phyloP scores from a whole-genome alignment of 352 stramenopile species.

The Thalassiosira pacifica region DNA sequence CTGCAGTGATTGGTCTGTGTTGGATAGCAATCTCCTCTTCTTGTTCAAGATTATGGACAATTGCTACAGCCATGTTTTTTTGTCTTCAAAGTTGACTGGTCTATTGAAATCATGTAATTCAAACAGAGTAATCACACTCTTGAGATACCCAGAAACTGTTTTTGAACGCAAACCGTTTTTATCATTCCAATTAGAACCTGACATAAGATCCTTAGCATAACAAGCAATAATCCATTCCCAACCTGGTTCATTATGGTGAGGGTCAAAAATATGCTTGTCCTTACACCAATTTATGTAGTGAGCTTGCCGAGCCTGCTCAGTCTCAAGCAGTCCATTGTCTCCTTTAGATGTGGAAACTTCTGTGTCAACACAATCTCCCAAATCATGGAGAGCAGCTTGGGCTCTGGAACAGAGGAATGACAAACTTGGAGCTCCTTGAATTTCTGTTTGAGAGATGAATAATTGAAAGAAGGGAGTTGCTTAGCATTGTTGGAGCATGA shows the following conservation, averaged over 20 bases:
- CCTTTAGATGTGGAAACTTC: conserved; percentile 23
- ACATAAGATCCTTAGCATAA: conserved; percentile 1
- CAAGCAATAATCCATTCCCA: conserved; percentile 15
- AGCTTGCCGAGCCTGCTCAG: conserved; percentile 32
- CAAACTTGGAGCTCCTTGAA: too few species aligned
- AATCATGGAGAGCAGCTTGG: too few species aligned
- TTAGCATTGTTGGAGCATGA: too few species aligned
- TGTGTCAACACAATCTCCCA: conserved; percentile 21
- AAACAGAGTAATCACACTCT: too few species aligned
- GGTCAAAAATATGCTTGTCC: not conserved
- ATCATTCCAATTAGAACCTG: not conserved
- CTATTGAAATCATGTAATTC: too few species aligned
- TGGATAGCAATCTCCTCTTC: conserved; percentile 20
- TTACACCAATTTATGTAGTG: conserved; percentile 31
- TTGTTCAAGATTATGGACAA: not conserved
- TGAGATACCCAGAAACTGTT: too few species aligned
- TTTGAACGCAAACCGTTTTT: not conserved
- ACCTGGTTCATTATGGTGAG: not conserved
- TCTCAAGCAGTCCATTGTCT: conserved; percentile 16
- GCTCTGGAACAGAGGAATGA: too few species aligned
- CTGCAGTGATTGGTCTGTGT: not conserved
- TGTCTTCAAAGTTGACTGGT: too few species aligned
- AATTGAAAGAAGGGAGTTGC: too few species aligned
- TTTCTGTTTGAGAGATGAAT: conserved; percentile 43
- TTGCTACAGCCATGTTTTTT: not conserved